Evolutionary conservation across 495 filamentous ascomycete species (phyloP), one percentile per base, ranked within the genome.

Genomic region (Thermothielavioides terrestris): DNA sequence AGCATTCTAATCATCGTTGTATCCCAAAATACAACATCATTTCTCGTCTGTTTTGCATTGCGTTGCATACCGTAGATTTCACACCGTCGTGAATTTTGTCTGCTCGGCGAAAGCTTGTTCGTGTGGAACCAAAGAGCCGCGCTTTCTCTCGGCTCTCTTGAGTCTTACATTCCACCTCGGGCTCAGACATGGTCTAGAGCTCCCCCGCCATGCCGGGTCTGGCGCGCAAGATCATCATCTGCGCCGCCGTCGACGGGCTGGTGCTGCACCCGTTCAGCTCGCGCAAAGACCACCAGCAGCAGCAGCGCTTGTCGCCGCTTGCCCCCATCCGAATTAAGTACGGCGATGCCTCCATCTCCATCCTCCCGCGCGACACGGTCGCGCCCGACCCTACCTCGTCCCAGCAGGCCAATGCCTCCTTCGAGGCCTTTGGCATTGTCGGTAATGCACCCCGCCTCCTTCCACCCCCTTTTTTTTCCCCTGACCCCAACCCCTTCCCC

Each of bases 401-500:
- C 1, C 39, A 35, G 4, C 65, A 56, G 41, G 54, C 68, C 17
- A 64, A 64, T 43, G 65, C 64, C 27, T 70, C 68, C 40, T 74
- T 95, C 36, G 92, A 96, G 57, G 78, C 80, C 11, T 83, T 89
- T 68, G 91, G 92, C 12, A 79, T 96, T 40, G 79, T 94, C 62
- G 91, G 91, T 95, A 73, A n/a, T 28, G 44, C 47, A 47, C 32
- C 25, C 31, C 42, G 14, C 46, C 15, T 34, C 41, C 25, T 40
- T 12, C 17, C 21, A 40, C 21, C 21, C 7, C 11, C n/a, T 27
- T 0, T 12, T 5, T 3, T 21, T 31, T 32, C 28, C 25, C 50
- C 42, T 39, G 22, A 38, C 20, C 35, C 28, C 14, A 27, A 30
- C 36, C 12, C 26, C 44, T 47, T 35, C 12, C 26, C 39, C 5